These are phyloP conservation scores for Periconia sp. DNA, from an alignment of 2,329 filamentous ascomycete genomes.

Conservation along the genomic window DNA sequence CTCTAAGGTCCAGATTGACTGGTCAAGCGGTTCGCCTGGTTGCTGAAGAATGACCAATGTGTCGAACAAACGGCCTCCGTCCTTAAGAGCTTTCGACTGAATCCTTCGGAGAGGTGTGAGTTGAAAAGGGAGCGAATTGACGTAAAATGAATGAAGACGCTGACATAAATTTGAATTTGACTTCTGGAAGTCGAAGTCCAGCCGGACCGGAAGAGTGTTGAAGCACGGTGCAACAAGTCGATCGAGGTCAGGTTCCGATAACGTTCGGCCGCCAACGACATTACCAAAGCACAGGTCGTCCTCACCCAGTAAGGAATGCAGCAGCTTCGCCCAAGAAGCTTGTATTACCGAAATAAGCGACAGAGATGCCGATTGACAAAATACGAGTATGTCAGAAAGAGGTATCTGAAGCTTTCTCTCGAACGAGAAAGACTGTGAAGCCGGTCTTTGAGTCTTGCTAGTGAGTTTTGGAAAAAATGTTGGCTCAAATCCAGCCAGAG, in stretches of 20 bases:
- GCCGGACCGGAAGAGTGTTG: slow-evolving; percentile 80
- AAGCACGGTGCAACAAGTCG: slow-evolving; percentile 87
- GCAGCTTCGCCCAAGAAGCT: slow-evolving; percentile 71
- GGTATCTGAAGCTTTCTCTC: slow-evolving; percentile 23
- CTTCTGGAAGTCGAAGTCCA: slow-evolving; percentile 55
- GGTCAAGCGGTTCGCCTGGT: slow-evolving; percentile 52
- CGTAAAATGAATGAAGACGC: slow-evolving; percentile 66
- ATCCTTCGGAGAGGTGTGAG: slow-evolving; percentile 76
- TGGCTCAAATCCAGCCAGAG: slow-evolving; percentile 61
- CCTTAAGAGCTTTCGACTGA: slow-evolving; percentile 58
- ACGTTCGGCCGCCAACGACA: slow-evolving; percentile 77
- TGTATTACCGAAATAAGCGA: slow-evolving; percentile 72
- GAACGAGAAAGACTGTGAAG: slow-evolving; percentile 27
- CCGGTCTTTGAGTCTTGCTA: slow-evolving; percentile 8
- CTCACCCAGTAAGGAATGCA: slow-evolving; percentile 62
- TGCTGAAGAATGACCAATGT: slow-evolving; percentile 81
- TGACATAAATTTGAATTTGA: slow-evolving; percentile 65
- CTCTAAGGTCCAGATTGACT: slow-evolving; percentile 57
- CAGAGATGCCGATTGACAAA: slow-evolving; percentile 31
- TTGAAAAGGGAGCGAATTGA: slow-evolving; percentile 70
- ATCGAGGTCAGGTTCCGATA: slow-evolving; percentile 70
- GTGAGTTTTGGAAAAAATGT: slow-evolving; percentile 47
- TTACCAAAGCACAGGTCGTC: slow-evolving; percentile 85
- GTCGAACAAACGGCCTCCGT: slow-evolving; percentile 72
- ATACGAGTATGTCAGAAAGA: slow-evolving; percentile 24